phyloP scores from a whole-genome alignment of 2,329 filamentous ascomycete species.

The Ophiocordyceps camponoti-saundersi region DNA sequence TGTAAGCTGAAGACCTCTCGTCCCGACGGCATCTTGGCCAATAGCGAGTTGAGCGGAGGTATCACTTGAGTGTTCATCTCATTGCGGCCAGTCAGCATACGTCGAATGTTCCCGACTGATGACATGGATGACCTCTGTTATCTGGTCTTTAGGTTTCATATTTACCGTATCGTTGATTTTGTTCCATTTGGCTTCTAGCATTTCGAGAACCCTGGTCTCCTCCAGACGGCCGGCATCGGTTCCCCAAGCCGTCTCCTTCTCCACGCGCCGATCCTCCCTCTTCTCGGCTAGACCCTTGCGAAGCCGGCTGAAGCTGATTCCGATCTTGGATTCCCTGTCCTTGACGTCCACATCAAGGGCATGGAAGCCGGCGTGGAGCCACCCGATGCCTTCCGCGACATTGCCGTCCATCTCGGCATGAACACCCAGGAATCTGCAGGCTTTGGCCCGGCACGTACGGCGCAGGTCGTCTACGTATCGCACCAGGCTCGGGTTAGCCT shows the following conservation, averaged over 20 bases:
- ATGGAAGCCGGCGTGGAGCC: constrained; percentile 61
- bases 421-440: constrained; percentile 79
- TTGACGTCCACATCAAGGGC: constrained; percentile 50
- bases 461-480: constrained; percentile 63
- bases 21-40: constrained; percentile 71
- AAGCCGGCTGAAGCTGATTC: constrained; percentile 42
- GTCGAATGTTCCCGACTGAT: background rate
- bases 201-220: constrained; percentile 70
- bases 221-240: constrained; percentile 71
- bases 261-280: constrained; percentile 62
- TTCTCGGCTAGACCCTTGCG: constrained; percentile 63
- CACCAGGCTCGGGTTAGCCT: constrained; percentile 47
- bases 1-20: constrained; percentile 67
- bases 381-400: constrained; percentile 72
- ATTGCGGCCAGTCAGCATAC: constrained; percentile 2
- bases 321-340: constrained; percentile 26
- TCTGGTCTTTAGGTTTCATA: background rate
- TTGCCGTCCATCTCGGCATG: constrained; percentile 73
- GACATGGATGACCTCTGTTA: fast-evolving
- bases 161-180: constrained; percentile 84
- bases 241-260: constrained; percentile 59
- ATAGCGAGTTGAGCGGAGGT: constrained; percentile 51
- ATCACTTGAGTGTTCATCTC: constrained; percentile 68
- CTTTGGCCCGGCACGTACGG: constrained; percentile 62
- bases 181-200: constrained; percentile 77